phyloP scores from a whole-genome alignment of 2,329 filamentous ascomycete genomes.

The Emmonsiellopsis sp. region DNA sequence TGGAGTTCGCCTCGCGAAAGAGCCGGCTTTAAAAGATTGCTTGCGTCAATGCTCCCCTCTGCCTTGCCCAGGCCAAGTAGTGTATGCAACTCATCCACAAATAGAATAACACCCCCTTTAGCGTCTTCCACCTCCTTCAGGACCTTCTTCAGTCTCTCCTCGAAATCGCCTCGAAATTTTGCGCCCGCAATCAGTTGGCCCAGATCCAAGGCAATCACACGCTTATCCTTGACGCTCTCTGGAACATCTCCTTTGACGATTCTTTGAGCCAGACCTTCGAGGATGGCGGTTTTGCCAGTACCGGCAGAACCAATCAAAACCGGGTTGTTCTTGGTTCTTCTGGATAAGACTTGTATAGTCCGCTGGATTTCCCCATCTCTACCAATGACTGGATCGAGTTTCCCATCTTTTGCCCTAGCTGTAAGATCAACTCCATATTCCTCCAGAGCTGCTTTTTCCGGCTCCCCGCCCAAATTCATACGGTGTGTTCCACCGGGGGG shows the following conservation, averaged over 20 bases:
- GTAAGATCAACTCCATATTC: constrained; percentile 89
- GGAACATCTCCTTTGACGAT: constrained; percentile 91
- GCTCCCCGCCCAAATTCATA: constrained; percentile 74
- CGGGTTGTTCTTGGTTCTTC: constrained; percentile 91
- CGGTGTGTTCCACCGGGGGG: constrained; percentile 87
- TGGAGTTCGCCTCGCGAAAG: constrained; percentile 88
- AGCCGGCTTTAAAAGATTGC: constrained; percentile 87
- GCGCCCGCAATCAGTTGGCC: constrained; percentile 91
- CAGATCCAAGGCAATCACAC: constrained; percentile 77
- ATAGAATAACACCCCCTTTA: constrained; percentile 81
- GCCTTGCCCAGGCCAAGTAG: constrained; percentile 87
- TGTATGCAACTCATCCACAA: constrained; percentile 90
- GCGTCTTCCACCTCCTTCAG: constrained; percentile 85
- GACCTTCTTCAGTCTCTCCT: constrained; percentile 85
- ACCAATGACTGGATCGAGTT: constrained; percentile 92
- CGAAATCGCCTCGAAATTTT: constrained; percentile 92
- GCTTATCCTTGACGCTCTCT: constrained; percentile 91
- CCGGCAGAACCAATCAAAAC: constrained; percentile 88
- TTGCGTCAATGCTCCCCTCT: constrained; percentile 93
- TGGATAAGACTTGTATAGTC: constrained; percentile 86
- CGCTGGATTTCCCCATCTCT: constrained; percentile 85
- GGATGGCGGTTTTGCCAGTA: constrained; percentile 86
- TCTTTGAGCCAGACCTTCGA: constrained; percentile 81
- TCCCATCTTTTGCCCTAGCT: constrained; percentile 72
- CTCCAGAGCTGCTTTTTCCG: constrained; percentile 78